phyloP scores from a whole-genome alignment of 2,329 filamentous ascomycete genomes.

The Talaromyces marneffei region DNA sequence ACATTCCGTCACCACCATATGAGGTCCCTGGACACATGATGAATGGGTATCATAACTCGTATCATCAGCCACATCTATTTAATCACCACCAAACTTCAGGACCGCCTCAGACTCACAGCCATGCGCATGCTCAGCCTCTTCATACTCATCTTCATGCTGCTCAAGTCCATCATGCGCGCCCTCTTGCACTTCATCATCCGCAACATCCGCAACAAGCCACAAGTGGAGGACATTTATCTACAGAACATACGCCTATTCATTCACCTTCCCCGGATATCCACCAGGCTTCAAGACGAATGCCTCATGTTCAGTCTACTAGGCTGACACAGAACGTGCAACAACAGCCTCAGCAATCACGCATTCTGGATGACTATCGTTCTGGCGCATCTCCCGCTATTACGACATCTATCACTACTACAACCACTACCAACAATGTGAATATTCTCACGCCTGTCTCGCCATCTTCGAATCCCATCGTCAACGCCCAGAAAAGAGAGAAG shows the following conservation, averaged over 20 bases:
- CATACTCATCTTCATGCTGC: not conserved
- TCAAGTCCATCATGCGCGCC: not conserved
- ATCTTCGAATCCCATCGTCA: not conserved
- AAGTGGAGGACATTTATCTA: constrained; percentile 1
- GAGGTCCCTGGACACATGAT: constrained; percentile 29
- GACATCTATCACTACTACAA: not conserved
- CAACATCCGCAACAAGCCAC: constrained; percentile 1
- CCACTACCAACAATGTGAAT: not conserved
- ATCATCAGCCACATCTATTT: constrained; percentile 29
- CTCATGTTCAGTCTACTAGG: constrained; percentile 1
- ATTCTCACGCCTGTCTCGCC: not conserved
- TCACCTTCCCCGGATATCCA: constrained; percentile 7
- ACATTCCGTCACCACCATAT: constrained; percentile 29
- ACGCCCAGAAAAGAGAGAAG: constrained; percentile 6
- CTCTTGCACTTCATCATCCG: not conserved
- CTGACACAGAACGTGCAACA: not conserved
- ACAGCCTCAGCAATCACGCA: not conserved
- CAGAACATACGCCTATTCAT: constrained; percentile 8
- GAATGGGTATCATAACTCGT: constrained; percentile 26
- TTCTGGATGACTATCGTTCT: constrained; percentile 4
- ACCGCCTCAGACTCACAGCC: constrained; percentile 3
- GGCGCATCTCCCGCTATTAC: not conserved
- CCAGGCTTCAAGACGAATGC: not conserved
- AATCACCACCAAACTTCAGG: constrained; percentile 3
- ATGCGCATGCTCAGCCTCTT: constrained; percentile 3